Evolutionary conservation across 2,329 filamentous ascomycete species (phyloP).

Genomic region (Fusarium sp.): DNA sequence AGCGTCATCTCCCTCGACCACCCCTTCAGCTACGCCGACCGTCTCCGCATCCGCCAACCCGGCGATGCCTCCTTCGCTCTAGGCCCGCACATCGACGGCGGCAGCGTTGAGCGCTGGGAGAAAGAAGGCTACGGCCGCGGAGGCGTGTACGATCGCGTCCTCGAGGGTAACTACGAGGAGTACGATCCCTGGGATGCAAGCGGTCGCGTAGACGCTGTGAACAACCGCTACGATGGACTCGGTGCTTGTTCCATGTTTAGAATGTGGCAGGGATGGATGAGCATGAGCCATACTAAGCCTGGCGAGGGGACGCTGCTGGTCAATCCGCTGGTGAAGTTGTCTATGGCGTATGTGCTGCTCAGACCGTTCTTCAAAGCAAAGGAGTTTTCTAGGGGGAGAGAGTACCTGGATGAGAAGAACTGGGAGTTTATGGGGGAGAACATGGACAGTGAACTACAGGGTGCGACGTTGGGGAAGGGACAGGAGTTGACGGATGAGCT

Average conservation of each 20-base stretch:
- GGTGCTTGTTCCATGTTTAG: constrained; percentile 88
- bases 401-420: constrained; percentile 65
- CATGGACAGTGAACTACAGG: constrained; percentile 74
- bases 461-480: constrained; percentile 75
- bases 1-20: constrained; percentile 64
- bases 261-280: constrained; percentile 91
- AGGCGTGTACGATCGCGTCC: constrained; percentile 78
- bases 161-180: constrained; percentile 80
- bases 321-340: constrained; percentile 80
- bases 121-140: constrained; percentile 73
- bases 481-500: constrained; percentile 77
- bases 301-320: constrained; percentile 85
- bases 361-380: constrained; percentile 82
- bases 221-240: constrained; percentile 83
- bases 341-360: constrained; percentile 84
- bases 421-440: constrained; percentile 67
- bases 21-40: constrained; percentile 77
- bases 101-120: constrained; percentile 82
- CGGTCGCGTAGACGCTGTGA: constrained; percentile 74
- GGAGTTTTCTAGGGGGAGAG: constrained; percentile 28
- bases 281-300: constrained; percentile 78
- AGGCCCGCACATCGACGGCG: constrained; percentile 80
- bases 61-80: constrained; percentile 78
- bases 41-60: constrained; percentile 77
- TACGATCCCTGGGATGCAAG: constrained; percentile 87